Percentiles rank a stretch among this genome's conserved stretches.
Evolutionary conservation across 371 early-diverging fungal species (phyloP).

Genomic region (Quaeritorhiza haematococci): DNA sequence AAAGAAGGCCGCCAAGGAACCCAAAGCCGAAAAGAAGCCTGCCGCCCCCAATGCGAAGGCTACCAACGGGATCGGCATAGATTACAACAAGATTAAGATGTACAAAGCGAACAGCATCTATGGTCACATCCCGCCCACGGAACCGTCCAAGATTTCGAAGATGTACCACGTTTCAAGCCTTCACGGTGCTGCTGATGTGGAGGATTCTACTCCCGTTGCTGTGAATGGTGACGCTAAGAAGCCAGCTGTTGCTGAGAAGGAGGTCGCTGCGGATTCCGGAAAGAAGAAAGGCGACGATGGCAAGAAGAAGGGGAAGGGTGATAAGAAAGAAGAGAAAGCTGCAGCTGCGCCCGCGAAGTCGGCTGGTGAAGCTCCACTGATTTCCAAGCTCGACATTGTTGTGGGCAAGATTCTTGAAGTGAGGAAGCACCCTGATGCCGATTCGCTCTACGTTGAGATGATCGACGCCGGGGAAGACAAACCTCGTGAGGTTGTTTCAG

Average conservation of each 20-base stretch:
- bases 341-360: conserved; percentile 8
- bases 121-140: conserved; percentile 7
- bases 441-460: conserved; percentile 78
- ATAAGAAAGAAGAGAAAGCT: conserved; percentile 61
- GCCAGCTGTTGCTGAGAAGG: neutral
- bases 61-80: too few species aligned
- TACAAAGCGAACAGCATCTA: conserved; percentile 35
- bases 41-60: neutral
- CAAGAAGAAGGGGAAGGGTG: conserved; percentile 41
- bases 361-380: conserved; percentile 54
- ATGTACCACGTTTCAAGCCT: conserved; percentile 35
- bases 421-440: conserved; percentile 78
- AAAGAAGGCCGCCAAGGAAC: conserved; percentile 11
- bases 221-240: neutral
- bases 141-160: conserved; percentile 15
- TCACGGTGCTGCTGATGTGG: neutral
- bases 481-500: conserved; percentile 86
- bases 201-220: neutral
- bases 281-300: conserved; percentile 25
- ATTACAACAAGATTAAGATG: conserved; percentile 28
- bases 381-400: conserved; percentile 79
- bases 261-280: conserved; percentile 14
- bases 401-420: conserved; percentile 83
- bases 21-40: neutral
- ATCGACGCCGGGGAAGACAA: conserved; percentile 86